Evolutionary conservation across 345 rosid genomes (phyloP), one percentile per base, ranked within the genome.

Genomic region (Brassica carinata): DNA sequence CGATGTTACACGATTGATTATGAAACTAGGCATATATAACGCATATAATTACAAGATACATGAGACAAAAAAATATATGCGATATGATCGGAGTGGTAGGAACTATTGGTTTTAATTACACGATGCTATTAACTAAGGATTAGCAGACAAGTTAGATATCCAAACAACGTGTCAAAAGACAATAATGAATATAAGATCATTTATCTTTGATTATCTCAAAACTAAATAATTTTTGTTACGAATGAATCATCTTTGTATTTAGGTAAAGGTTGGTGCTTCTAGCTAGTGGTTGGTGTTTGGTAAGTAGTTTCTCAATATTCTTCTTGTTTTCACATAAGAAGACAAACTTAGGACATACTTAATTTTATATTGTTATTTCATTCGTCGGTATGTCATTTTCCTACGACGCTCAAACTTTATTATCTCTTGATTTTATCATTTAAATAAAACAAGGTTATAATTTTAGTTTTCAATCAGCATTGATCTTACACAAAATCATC

Each of bases 121-220:
- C n/a, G n/a, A n/a, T n/a, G n/a, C n/a, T n/a, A n/a, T n/a, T n/a
- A n/a, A 34, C 26, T 38, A 65, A 71, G 55, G 71, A 26, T 53
- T 55, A 67, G 1, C 11, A 6, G 29, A 5, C 9, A 72, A 65
- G 67, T 36, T 23, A 34, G 4, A 5, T 26, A 78, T 4, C 26
- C 62, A 34, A 72, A 72, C 48, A 79, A 29, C 62, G 23, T 18
- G 1, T 43, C 63, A 69, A 72, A 19, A 18, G 62, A 8, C 9
- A 38, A 9, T 8, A 40, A 65, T 64, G 26, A 72, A 51, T n/a
- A n/a, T 51, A n/a, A n/a, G 58, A 14, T 51, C 6, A 51, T 14
- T 4, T 4, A 51, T 51, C 57, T 51, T 13, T 51, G 5, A 51
- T 51, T n/a, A 51, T 51, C 17, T 51, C 58, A n/a, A 51, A n/a